Base-by-base conservation (phyloP, 2,329 filamentous ascomycete species). In the Monilinia vaccinii-corymbosi region DNA sequence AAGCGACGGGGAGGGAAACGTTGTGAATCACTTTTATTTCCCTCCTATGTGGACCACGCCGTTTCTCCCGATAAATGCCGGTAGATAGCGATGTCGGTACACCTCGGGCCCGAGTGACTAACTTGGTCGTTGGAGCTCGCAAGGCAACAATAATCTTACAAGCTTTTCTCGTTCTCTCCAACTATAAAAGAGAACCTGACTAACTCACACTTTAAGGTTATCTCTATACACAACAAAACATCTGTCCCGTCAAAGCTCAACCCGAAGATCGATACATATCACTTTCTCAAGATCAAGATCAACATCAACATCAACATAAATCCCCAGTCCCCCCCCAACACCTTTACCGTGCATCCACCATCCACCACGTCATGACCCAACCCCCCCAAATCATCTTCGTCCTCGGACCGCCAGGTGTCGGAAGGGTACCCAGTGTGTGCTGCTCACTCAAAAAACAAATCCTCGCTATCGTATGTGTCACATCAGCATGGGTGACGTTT, bases 341-440 rank as follows among this genome's bases (percentile, higher is more conserved):
- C 7, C 45, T 16, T 18, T 2, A 13, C 13, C 45, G 4, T 3
- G 6, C 13, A 7, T 11, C 21, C 45, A 18, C 14, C 6, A 6
- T 5, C 1, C n/a, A 14, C 38, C 38, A 4, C 40, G 4, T n/a
- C 38, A 40, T 40, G 38, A 6, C 25, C 25, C 40, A 10, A 10
- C 18, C 16, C 18, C 36, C 36, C 6, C 31, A 31, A 21, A 32
- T 53, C 11, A 16, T 53, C 11, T 53, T 53, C 36, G 25, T 53
- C 18, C 50, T 53, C 36, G 50, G 50, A 1, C 50, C 50, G 1
- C 57, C 57, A 1, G 57, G 56, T 14, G 18, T 36, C 3, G 56
- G 2, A 59, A 59, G 6, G 56, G 56, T 6, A 59, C 56, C 1
- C 56, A 59, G 11, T 59, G 56, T 23, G 21, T 11, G 16, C 28